Evolutionary conservation across 2,329 filamentous ascomycete genomes (phyloP), one percentile per base, ranked within the genome.

Genomic region (Fusarium robinianum): DNA sequence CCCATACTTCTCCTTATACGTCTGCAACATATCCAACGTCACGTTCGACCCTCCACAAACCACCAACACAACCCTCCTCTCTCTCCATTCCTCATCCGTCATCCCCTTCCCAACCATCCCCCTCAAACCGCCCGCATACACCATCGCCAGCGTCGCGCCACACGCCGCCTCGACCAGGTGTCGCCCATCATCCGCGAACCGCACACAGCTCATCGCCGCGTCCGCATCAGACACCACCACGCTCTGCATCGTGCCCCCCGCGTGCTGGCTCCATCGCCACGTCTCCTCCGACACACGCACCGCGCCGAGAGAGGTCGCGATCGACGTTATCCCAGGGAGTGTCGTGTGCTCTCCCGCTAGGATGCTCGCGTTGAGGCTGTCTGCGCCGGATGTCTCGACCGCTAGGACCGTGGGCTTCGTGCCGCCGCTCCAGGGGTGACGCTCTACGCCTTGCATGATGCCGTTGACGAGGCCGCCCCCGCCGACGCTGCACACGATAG

Each of bases 161-260:
- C 92, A 96, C 0, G 90, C 84, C 23, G 86, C 74, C 72, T 97
- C 92, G 3, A 96, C 88, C 44, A 96, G 73, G 43, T 92, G 71
- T 17, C 87, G 74, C 58, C 91, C 88, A 49, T 95, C 90, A 54
- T 96, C 87, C 8, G 88, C 85, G 50, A 96, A 84, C 16, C 81
- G 75, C 60, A 86, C 83, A 40, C 85, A 87, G 3, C 84, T 90
- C 68, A 84, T 80, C 14, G 88, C 89, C 0, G 92, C 91, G 61
- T 94, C 88, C 4, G 82, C 83, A 36, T 72, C 70, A 4, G 62
- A 60, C 16, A 72, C 67, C 36, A 70, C 66, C 6, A 69, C 42
- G 50, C 68, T 71, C 46, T 63, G 58, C 17, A 65, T 58, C 3
- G 30, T 45, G 8, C 38, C 53, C 31, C 68, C 66, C 15, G 72